A percentile compares a stretch with the other conserved stretches of the same genome.
These are phyloP conservation scores for Trichoderma orchidacearum DNA, from an alignment of 495 filamentous ascomycete genomes.

Conservation along the genomic window DNA sequence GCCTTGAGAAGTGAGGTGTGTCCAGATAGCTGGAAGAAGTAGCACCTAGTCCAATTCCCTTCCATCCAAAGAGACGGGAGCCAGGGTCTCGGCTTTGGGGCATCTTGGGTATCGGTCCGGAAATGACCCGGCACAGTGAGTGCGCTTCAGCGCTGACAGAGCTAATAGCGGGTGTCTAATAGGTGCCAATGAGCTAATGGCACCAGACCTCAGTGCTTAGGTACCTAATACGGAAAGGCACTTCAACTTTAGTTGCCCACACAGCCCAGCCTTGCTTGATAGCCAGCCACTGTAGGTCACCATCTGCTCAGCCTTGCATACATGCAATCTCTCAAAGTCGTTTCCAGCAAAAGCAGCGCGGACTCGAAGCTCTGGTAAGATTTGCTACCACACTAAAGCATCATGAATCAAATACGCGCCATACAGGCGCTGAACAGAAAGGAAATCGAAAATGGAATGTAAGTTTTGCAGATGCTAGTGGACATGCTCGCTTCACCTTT, in stretches of 20 bases:
- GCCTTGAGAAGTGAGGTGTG: background rate
- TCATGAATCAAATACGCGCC: slow-evolving; percentile 85
- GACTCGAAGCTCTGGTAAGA: background rate
- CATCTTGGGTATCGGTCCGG: background rate
- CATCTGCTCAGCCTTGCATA: background rate
- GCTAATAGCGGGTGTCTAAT: background rate
- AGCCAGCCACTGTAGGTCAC: background rate
- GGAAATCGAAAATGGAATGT: slow-evolving; percentile 82
- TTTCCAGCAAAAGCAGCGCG: background rate
- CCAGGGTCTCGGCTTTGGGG: background rate
- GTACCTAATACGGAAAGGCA: no score
- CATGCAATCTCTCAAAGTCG: background rate
- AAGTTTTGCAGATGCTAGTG: slow-evolving; percentile 21
- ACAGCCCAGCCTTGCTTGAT: background rate
- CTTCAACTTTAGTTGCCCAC: no score
- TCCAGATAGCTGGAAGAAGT: background rate
- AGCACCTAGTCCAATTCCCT: background rate
- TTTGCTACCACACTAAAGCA: slow-evolving; percentile 1
- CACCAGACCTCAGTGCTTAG: no score
- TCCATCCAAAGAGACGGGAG: background rate
- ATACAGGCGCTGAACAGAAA: slow-evolving; percentile 90
- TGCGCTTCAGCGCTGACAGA: background rate
- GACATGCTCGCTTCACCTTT: background rate
- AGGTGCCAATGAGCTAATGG: no score
- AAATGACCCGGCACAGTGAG: background rate